Evolutionary conservation across 768 basidiomycete species (phyloP), one percentile per base, ranked within the genome.

Genomic region (Suillus decipiens): DNA sequence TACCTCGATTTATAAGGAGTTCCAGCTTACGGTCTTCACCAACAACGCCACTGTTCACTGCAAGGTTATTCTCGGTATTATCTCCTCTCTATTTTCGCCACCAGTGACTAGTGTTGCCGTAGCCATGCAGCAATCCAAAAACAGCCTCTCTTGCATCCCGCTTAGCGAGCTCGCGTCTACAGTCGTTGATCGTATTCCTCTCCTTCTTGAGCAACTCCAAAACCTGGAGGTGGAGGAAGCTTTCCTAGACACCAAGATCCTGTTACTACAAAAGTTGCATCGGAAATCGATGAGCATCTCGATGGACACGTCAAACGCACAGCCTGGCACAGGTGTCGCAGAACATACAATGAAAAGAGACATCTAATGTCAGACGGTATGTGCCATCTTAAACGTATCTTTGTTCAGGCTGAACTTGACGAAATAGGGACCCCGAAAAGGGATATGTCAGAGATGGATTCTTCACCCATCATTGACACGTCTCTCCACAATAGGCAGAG

Each of bases 131-230:
- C 54, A 36, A 22, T 14, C n/a, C 54, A 36, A 34, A 55, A 36
- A 55, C 34, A 36, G 11, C n/a, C n/a, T 55, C 54, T 3, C 34
- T 15, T 22, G 6, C n/a, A 15, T 36, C n/a, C 53, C 53, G 12
- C 53, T 53, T 7, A 36, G 53, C 53, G 53, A 36, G n/a, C 53
- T 55, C 34, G 53, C 34, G 7, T 55, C 53, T 15, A 55, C 53
- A 14, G n/a, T 34, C 34, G 53, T 34, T n/a, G 53, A 55, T 10
- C 53, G n/a, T 22, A 36, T 34, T 15, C 53, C 53, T 22, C 34
- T 36, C 53, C 53, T 55, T 22, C 53, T 55, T 12, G 53, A 55
- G 34, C 53, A 55, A 55, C 53, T 55, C 14, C 53, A 55, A 22
- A 55, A 36, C 15, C 53, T 55, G 17, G 31, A 53, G 10, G 51